These are phyloP conservation scores for Haemoproteus tartakovskyi DNA, from an alignment of 169 alveolate genomes.

Conservation along the genomic window DNA sequence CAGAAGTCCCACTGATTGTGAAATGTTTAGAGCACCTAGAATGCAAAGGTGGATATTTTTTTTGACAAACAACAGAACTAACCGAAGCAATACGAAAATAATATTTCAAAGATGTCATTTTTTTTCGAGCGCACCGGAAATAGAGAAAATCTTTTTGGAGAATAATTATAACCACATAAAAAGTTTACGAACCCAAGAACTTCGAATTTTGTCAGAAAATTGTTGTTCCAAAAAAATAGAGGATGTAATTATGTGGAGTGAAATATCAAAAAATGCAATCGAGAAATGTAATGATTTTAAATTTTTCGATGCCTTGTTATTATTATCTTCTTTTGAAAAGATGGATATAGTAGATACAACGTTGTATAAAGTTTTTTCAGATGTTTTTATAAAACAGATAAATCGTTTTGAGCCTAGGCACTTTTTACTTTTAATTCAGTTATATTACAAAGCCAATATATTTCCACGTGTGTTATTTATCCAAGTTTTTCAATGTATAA, in stretches of 20 bases:
- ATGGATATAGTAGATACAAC: slow-evolving; percentile 67
- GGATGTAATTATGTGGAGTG: slow-evolving; percentile 75
- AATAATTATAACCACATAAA: slow-evolving; percentile 46
- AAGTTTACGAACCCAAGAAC: slow-evolving; percentile 69
- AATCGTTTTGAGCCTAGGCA: slow-evolving; percentile 74
- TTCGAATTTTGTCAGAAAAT: slow-evolving; percentile 68
- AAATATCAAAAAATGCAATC: slow-evolving; percentile 69
- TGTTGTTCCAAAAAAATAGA: slow-evolving; percentile 65
- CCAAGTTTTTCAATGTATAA: slow-evolving; percentile 72
- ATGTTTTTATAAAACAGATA: slow-evolving; percentile 69
- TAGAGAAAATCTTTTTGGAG: slow-evolving; percentile 9
- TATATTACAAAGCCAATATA: slow-evolving; percentile 65
- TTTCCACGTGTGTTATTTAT: slow-evolving; percentile 74
- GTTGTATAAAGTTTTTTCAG: slow-evolving; percentile 67
- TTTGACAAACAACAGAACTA: too few species aligned
- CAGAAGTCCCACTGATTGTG: too few species aligned
- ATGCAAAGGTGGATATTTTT: too few species aligned
- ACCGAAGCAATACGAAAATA: too few species aligned
- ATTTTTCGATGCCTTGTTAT: slow-evolving; percentile 71
- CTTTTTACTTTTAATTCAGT: slow-evolving; percentile 66
- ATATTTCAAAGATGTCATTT: too few species aligned
- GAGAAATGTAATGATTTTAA: slow-evolving; percentile 69
- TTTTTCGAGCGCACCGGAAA: too few species aligned
- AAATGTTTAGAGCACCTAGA: too few species aligned
- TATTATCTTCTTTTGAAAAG: slow-evolving; percentile 71